Evolutionary conservation across 2,329 filamentous ascomycete genomes (phyloP), one percentile per base, ranked within the genome.

Genomic region (Pezicula radicicola): DNA sequence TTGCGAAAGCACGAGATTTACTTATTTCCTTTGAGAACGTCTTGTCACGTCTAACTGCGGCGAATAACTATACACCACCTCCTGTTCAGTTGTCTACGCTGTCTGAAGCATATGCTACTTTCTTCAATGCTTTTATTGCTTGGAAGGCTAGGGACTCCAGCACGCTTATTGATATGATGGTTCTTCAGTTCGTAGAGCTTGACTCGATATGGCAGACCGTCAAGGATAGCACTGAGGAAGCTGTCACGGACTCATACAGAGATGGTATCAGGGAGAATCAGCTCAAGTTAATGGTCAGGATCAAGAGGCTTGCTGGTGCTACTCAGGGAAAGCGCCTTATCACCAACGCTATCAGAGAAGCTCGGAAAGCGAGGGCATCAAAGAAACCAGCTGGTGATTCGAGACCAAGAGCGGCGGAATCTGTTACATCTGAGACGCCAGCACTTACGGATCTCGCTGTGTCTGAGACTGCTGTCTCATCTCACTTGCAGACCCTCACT

Each of bases 151-250:
- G 88, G 48, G 89, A 93, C 65, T 89, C 88, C 0, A 85, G 85
- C 49, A 85, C 88, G 0, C 74, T 94, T 4, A 83, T 93, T 48
- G 87, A 92, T 61, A 86, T 90, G 50, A 92, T 94, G 89, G 78
- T 93, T n/a, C 80, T 89, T 63, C 88, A 91, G 58, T 92, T 93
- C 67, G 88, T 92, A 16, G 89, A 91, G 65, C 79, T 94, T 2
- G 89, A 94, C 63, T 86, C 86, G 35, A 93, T 93, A 45, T 88
- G 88, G 77, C 87, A 91, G 65, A 89, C 87, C 3, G 88, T 94
- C 66, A 91, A 91, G 67, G 85, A 91, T 61, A 85, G 85, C 48
- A 88, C 84, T 0, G 84, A 89, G 45, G 84, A 87, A 37, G 82
- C 84, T 15, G 88, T 91, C 2, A 82, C 87, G 1, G 83, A 82